Conservation (phyloP, 1,284 basidiomycete genomes). For the Ceratobasidium sp. region DNA sequence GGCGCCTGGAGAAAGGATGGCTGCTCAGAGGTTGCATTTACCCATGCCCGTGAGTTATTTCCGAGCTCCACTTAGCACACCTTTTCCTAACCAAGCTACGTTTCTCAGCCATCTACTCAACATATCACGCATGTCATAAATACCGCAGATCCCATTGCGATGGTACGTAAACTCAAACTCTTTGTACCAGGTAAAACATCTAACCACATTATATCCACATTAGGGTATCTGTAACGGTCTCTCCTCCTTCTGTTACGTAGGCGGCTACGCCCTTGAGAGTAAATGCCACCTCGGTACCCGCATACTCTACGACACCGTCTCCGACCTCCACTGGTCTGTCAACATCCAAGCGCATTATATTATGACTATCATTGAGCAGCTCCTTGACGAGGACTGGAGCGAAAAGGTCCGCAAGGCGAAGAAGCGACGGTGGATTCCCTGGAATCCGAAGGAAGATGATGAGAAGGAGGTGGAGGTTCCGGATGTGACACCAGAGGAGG, state of each 20-base stretch:
- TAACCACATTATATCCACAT: too few species aligned
- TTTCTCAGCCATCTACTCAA: slow-evolving; percentile 61
- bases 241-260: slow-evolving; percentile 73
- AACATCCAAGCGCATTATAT: slow-evolving; percentile 85
- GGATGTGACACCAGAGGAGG: slow-evolving; percentile 56
- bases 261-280: slow-evolving; percentile 80
- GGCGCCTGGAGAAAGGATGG: slow-evolving; percentile 89
- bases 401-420: slow-evolving; percentile 50
- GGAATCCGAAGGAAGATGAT: slow-evolving; percentile 55
- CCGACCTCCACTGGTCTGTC: slow-evolving; percentile 81
- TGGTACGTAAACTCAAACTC: too few species aligned
- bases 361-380: slow-evolving; percentile 73
- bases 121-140: slow-evolving; percentile 87
- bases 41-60: slow-evolving; percentile 72
- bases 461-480: slow-evolving; percentile 69
- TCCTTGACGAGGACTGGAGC: slow-evolving; percentile 83
- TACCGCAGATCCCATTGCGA: slow-evolving; percentile 84
- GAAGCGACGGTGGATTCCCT: slow-evolving; percentile 51
- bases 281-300: slow-evolving; percentile 87
- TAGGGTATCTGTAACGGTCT: slow-evolving; percentile 82
- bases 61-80: background rate
- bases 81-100: background rate
- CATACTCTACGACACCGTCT: slow-evolving; percentile 89
- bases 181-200: too few species aligned
- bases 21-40: slow-evolving; percentile 86